phyloP scores from a whole-genome alignment of 305 asterid genomes.

The Salvia sclarea region DNA sequence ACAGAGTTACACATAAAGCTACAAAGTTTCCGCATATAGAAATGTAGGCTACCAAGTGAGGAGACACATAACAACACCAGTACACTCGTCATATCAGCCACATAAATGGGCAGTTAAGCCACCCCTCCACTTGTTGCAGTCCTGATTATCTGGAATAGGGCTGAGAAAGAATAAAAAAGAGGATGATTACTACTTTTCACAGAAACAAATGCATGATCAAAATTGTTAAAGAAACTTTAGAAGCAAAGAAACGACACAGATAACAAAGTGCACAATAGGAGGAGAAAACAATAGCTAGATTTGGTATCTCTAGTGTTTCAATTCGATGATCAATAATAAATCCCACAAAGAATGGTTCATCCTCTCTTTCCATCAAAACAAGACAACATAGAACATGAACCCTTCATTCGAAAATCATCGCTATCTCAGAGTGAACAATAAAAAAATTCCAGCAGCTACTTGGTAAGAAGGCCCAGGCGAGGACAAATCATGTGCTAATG shows the following conservation, averaged over 20 bases:
- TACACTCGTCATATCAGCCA: not conserved
- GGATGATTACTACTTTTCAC: not conserved
- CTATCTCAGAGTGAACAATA: not conserved
- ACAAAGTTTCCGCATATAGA: slow-evolving; percentile 18
- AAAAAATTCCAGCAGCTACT: no score
- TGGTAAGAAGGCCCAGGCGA: not conserved
- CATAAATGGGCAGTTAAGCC: slow-evolving; percentile 46
- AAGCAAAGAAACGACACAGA: not conserved
- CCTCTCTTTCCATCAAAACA: no score
- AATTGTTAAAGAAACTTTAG: not conserved
- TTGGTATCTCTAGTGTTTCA: not conserved
- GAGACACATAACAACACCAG: slow-evolving; percentile 23
- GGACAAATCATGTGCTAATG: not conserved
- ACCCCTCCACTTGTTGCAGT: slow-evolving; percentile 81
- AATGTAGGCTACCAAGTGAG: slow-evolving; percentile 12
- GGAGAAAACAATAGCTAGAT: not conserved
- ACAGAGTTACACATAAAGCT: not conserved
- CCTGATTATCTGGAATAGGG: slow-evolving; percentile 87
- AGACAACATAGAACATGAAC: not conserved
- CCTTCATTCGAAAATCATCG: not conserved
- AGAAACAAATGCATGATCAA: not conserved
- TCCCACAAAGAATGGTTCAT: not conserved
- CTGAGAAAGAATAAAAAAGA: slow-evolving; percentile 32
- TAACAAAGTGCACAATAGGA: not conserved
- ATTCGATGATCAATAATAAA: not conserved